Conservation (phyloP, 106 monocot species). For the Platanthera zijinensis region DNA sequence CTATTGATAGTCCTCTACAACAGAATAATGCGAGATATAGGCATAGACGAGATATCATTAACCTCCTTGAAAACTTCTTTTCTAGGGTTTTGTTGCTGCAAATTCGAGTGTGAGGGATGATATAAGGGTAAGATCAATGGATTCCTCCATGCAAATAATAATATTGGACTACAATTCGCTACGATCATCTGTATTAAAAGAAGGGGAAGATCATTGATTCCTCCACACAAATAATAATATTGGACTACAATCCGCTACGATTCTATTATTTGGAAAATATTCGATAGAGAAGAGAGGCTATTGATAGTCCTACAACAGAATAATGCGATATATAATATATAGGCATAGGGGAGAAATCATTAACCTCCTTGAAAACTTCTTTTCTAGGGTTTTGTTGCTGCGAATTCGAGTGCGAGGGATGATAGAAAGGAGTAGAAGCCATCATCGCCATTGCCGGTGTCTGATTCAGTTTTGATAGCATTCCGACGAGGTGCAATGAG, state of each 20-base stretch:
- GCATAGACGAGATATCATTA: not conserved
- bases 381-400: not conserved
- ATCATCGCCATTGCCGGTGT: not conserved
- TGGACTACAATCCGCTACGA: not conserved
- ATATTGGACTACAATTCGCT: not conserved
- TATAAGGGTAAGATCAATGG: not conserved
- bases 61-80: conserved; percentile 6
- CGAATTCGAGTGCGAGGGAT: not conserved
- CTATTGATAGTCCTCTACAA: too few relatives aligned
- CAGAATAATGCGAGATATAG: not conserved
- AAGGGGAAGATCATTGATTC: not conserved
- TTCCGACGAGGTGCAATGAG: too few relatives aligned
- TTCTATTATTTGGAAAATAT: not conserved
- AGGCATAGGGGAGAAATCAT: not conserved
- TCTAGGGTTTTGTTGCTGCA: not conserved
- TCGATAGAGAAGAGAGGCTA: not conserved
- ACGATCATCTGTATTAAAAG: not conserved
- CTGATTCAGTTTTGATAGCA: not conserved
- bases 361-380: conserved; percentile 4
- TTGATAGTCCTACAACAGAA: not conserved
- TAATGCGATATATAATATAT: not conserved
- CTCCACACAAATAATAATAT: not conserved
- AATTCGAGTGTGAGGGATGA: not conserved
- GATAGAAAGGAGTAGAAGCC: not conserved
- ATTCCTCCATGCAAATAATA: not conserved